phyloP scores from a whole-genome alignment of 164 flowering plant species.

The Aristolochia fimbriata region DNA sequence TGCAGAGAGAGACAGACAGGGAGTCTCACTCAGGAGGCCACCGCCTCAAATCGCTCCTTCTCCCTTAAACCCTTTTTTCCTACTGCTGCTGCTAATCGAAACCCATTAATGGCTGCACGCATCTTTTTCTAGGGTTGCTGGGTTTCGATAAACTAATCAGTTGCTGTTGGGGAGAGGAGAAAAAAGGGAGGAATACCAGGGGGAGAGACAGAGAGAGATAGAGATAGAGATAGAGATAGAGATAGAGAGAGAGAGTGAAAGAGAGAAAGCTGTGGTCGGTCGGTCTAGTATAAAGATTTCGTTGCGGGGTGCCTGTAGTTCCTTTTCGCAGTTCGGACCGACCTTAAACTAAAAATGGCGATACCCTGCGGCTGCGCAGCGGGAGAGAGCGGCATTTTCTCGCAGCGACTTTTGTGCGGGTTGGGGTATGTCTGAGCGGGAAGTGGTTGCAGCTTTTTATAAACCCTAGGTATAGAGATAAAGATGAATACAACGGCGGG shows the following conservation, averaged over 20 bases:
- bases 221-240: neutral
- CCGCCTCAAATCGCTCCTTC: no score
- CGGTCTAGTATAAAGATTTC: no score
- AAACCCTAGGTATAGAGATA: constrained; percentile 1
- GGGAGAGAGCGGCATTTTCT: constrained; percentile 8
- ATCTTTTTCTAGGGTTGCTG: neutral
- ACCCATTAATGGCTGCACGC: constrained; percentile 1
- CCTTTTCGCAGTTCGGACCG: neutral
- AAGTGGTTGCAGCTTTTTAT: constrained; percentile 19
- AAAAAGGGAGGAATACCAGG: neutral
- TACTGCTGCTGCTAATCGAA: no score
- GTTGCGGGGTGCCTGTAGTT: no score
- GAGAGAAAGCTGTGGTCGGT: no score
- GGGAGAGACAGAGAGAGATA: no score
- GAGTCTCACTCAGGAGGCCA: no score
- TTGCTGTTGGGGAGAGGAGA: no score
- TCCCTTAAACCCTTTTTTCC: no score
- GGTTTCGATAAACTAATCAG: neutral
- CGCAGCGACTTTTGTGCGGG: constrained; percentile 13
- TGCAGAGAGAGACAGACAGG: constrained; percentile 8
- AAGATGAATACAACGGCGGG: constrained; percentile 9
- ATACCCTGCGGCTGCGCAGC: constrained; percentile 7
- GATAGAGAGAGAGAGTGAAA: no score
- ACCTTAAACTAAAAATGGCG: constrained; percentile 7
- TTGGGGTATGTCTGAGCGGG: constrained; percentile 13